Conservation (phyloP, 2,329 filamentous ascomycete genomes). For the Trichoderma brevicompactum region DNA sequence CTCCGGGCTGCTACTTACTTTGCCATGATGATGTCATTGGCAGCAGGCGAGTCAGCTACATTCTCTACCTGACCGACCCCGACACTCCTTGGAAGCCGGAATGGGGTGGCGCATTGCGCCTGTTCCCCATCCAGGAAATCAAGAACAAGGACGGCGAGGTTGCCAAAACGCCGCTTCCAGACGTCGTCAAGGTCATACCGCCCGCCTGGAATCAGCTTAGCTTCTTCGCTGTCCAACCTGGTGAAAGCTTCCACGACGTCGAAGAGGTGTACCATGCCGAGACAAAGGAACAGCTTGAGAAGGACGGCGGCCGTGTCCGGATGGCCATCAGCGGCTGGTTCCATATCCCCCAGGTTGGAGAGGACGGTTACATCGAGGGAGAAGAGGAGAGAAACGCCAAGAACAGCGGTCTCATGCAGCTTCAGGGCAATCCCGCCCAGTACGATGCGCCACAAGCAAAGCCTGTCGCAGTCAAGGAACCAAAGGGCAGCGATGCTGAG, state of each 20-base stretch:
- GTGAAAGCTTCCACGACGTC: constrained; percentile 98
- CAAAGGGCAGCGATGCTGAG: constrained; percentile 54
- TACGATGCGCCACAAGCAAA: constrained; percentile 78
- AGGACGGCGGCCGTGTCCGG: constrained; percentile 76
- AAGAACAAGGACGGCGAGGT: constrained; percentile 68
- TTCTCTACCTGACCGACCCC: constrained; percentile 92
- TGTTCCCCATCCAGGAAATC: constrained; percentile 74
- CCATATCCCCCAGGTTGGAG: constrained; percentile 93
- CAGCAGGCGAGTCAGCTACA: constrained; percentile 94
- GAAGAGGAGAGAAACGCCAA: constrained; percentile 86
- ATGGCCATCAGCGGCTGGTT: constrained; percentile 99
- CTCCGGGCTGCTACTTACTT: constrained; percentile 89
- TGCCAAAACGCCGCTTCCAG: constrained; percentile 78
- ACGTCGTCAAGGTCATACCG: constrained; percentile 81
- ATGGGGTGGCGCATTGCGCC: constrained; percentile 89
- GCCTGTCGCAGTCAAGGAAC: constrained; percentile 53
- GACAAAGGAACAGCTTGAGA: constrained; percentile 62
- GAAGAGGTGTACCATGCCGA: constrained; percentile 89
- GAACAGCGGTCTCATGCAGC: constrained; percentile 88
- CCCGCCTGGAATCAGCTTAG: constrained; percentile 97
- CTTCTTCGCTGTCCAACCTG: constrained; percentile 97
- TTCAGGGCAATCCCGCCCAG: constrained; percentile 88
- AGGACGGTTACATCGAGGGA: constrained; percentile 87
- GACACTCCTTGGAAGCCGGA: constrained; percentile 86
- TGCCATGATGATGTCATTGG: constrained; percentile 99